Conservation (phyloP, 768 basidiomycete species). For the Boletellus emodensis region DNA sequence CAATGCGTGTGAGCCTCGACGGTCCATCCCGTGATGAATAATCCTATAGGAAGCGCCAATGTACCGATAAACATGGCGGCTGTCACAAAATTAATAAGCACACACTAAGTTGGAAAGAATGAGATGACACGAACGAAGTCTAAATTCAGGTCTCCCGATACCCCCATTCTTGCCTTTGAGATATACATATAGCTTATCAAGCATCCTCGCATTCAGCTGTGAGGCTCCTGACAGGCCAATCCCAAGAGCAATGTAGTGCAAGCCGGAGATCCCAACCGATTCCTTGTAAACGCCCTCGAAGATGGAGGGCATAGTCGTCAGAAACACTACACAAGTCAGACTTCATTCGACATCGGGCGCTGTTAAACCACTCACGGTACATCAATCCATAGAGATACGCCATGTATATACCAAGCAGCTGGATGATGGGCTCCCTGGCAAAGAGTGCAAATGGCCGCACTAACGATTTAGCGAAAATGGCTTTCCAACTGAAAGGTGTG, state of each 20-base stretch:
- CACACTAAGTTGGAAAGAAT: background rate
- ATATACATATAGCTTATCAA: conserved; percentile 54
- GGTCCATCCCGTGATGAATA: conserved; percentile 70
- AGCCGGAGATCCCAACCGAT: conserved; percentile 52
- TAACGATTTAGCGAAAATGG: conserved; percentile 50
- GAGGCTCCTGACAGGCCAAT: conserved; percentile 53
- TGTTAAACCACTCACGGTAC: conserved; percentile 41
- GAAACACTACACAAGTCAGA: conserved; percentile 46
- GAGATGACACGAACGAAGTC: conserved; percentile 38
- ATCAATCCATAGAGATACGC: conserved; percentile 63
- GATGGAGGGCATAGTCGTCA: conserved; percentile 61
- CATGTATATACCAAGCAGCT: conserved; percentile 64
- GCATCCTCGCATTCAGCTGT: conserved; percentile 48
- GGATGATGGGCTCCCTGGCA: conserved; percentile 57
- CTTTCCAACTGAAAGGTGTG: conserved; percentile 40
- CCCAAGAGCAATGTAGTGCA: conserved; percentile 72
- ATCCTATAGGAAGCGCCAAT: conserved; percentile 57
- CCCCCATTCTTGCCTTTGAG: conserved; percentile 50
- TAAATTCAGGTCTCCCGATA: conserved; percentile 51
- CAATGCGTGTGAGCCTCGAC: conserved; percentile 56
- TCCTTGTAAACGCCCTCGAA: conserved; percentile 54
- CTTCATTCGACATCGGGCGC: background rate
- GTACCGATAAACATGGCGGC: conserved; percentile 59
- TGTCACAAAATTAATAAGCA: conserved; percentile 23
- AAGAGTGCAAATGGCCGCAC: conserved; percentile 69